phyloP scores from a whole-genome alignment of 257 asterid genomes.

The Solanum lignicaule region DNA sequence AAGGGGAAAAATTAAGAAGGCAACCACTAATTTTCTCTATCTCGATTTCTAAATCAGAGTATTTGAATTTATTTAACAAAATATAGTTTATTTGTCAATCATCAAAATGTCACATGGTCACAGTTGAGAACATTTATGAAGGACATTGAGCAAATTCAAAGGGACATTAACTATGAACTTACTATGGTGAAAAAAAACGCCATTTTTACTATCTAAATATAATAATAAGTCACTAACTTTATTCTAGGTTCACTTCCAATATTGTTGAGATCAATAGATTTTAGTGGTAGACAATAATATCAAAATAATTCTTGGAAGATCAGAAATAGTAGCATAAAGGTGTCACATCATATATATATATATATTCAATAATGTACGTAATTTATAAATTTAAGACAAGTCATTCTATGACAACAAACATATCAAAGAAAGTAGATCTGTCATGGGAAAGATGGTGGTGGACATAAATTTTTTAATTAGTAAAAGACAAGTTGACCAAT shows the following conservation, averaged over 20 bases:
- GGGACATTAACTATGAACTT: background rate
- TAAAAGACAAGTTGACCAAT: background rate
- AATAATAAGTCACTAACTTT: background rate
- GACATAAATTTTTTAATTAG: background rate
- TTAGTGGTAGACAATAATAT: background rate
- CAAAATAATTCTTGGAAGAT: background rate
- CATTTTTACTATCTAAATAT: background rate
- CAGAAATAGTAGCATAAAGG: background rate
- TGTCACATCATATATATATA: background rate
- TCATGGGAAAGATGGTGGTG: background rate
- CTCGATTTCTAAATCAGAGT: background rate
- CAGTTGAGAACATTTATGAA: background rate
- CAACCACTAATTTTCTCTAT: background rate
- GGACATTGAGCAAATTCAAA: background rate
- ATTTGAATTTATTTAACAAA: background rate
- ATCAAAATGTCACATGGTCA: background rate
- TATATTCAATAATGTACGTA: background rate
- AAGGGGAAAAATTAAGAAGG: background rate
- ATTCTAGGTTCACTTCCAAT: background rate
- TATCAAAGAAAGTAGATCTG: background rate
- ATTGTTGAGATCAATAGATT: background rate
- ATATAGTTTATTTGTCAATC: background rate
- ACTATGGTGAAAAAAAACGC: background rate
- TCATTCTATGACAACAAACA: background rate
- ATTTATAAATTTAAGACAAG: background rate